Percentiles rank a stretch among this genome's conserved stretches.
These are phyloP conservation scores for Oxyria digyna DNA, from an alignment of 148 eudicot genomes.

Conservation along the genomic window DNA sequence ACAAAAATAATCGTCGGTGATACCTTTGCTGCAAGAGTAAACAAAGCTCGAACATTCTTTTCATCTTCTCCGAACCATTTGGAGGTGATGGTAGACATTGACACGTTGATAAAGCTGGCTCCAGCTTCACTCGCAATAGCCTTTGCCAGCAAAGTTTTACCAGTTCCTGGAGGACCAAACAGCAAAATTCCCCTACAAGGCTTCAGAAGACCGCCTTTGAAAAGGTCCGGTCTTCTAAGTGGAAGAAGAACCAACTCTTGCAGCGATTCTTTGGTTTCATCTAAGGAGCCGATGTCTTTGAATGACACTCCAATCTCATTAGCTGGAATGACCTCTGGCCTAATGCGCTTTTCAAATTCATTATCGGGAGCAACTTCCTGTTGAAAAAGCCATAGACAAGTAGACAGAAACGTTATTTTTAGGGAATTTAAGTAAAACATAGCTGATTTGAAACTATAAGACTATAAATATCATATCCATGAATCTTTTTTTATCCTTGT, in stretches of 20 bases:
- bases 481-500: too few species aligned
- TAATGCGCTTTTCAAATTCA: conserved; percentile 82
- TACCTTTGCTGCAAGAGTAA: conserved; percentile 88
- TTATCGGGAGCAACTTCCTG: conserved; percentile 88
- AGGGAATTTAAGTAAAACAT: too few species aligned
- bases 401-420: background rate
- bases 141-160: conserved; percentile 91
- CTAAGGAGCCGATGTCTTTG: conserved; percentile 71
- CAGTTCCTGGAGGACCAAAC: conserved; percentile 92
- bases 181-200: conserved; percentile 84
- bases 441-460: too few species aligned
- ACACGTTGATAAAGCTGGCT: conserved; percentile 90
- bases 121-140: conserved; percentile 97
- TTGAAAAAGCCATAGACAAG: conserved; percentile 7
- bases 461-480: too few species aligned
- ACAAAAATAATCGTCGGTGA: conserved; percentile 80
- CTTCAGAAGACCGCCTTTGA: conserved; percentile 86
- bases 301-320: conserved; percentile 75
- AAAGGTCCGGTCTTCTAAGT: conserved; percentile 78
- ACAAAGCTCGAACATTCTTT: conserved; percentile 82
- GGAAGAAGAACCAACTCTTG: conserved; percentile 95
- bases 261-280: conserved; percentile 75
- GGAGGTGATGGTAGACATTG: conserved; percentile 94
- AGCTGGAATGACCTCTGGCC: conserved; percentile 90
- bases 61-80: conserved; percentile 99